Percentiles rank a stretch among this genome's conserved stretches.
These are phyloP conservation scores for Rubus idaeus DNA, from an alignment of 306 rosid species.

Conservation along the genomic window DNA sequence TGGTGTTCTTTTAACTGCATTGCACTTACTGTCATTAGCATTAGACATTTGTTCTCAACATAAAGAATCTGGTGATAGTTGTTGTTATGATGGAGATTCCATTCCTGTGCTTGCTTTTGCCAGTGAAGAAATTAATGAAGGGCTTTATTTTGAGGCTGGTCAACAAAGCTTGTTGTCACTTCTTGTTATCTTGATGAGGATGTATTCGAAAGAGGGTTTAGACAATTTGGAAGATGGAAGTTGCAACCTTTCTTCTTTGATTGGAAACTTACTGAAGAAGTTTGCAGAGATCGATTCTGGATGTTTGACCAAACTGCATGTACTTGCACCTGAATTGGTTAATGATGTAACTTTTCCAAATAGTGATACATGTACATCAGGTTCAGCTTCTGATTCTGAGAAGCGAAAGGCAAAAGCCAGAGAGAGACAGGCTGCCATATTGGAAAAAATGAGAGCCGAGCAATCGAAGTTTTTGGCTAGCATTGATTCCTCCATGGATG, in stretches of 20 bases:
- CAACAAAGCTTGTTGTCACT: constrained; percentile 83
- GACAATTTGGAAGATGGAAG: constrained; percentile 64
- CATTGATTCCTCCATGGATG: constrained; percentile 54
- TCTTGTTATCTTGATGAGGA: constrained; percentile 75
- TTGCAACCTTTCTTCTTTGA: constrained; percentile 62
- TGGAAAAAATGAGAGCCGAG: constrained; percentile 92
- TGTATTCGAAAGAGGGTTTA: constrained; percentile 52
- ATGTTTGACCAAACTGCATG: constrained; percentile 69
- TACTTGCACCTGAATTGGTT: constrained; percentile 74
- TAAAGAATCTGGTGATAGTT: constrained; percentile 47
- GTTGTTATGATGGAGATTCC: constrained; percentile 37
- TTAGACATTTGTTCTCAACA: constrained; percentile 72
- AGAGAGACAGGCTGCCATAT: constrained; percentile 91
- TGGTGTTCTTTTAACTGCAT: constrained; percentile 71
- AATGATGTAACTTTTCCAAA: constrained; percentile 38
- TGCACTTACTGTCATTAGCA: constrained; percentile 82
- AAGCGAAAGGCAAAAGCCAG: constrained; percentile 95
- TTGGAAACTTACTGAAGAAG: constrained; percentile 75
- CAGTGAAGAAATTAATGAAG: constrained; percentile 51
- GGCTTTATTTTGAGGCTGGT: constrained; percentile 50
- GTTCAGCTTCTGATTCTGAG: constrained; percentile 66
- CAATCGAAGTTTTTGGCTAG: constrained; percentile 89
- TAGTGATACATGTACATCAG: constrained; percentile 40
- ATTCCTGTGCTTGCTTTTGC: constrained; percentile 70
- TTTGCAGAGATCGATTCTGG: constrained; percentile 70